phyloP scores from a whole-genome alignment of 2,329 filamentous ascomycete species.

The Akanthomyces muscarius region DNA sequence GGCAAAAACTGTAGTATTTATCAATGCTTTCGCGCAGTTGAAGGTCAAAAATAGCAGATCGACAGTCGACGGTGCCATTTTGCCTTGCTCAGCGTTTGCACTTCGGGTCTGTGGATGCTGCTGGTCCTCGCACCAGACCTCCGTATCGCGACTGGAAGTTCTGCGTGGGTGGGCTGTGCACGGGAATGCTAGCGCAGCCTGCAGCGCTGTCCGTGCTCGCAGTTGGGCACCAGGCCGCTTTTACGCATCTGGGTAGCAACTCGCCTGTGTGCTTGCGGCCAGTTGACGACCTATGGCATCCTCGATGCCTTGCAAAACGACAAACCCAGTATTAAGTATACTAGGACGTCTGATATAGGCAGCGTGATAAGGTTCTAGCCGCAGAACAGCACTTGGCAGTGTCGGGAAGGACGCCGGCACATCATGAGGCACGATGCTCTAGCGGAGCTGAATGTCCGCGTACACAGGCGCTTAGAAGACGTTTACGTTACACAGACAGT shows the following conservation, averaged over 20 bases:
- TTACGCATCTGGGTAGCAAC: neutral
- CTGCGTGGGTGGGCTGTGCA: neutral
- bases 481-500: neutral
- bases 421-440: neutral
- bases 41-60: constrained; percentile 80
- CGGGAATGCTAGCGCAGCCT: neutral
- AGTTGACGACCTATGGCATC: neutral
- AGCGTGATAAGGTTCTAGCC: neutral
- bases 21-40: constrained; percentile 73
- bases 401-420: neutral
- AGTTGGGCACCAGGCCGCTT: neutral
- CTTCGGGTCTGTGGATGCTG: neutral
- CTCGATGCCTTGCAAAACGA: neutral
- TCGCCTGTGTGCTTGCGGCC: neutral
- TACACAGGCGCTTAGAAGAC: neutral
- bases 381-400: neutral
- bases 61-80: constrained; percentile 47
- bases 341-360: no score
- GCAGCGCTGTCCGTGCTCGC: no score
- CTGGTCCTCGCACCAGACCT: neutral
- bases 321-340: no score
- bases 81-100: neutral
- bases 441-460: neutral
- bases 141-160: neutral
- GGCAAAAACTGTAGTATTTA: constrained; percentile 68